Evolutionary conservation across 768 basidiomycete species (phyloP).

Genomic region (Auricularia auricula-judae): DNA sequence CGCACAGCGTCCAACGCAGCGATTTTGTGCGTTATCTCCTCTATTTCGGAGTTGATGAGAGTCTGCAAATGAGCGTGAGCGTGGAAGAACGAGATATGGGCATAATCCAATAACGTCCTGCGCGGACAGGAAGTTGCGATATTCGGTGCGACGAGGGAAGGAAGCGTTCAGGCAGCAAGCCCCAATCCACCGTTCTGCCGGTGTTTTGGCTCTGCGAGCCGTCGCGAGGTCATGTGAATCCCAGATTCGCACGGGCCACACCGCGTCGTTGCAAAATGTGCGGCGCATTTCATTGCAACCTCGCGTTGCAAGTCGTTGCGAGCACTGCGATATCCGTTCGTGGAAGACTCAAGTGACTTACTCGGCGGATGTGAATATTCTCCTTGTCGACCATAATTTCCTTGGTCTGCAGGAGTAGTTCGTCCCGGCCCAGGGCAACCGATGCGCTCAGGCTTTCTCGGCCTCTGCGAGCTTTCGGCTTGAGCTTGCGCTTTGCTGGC

Average conservation of each 20-base stretch:
- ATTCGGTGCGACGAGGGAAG: too few species aligned
- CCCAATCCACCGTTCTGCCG: too few species aligned
- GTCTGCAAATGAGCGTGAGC: constrained; percentile 34
- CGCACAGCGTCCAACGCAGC: constrained; percentile 72
- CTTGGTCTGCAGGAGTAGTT: constrained; percentile 68
- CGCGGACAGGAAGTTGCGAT: too few species aligned
- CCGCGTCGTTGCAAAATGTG: too few species aligned
- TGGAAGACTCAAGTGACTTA: constrained; percentile 26
- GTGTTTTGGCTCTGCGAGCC: too few species aligned
- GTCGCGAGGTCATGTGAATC: too few species aligned
- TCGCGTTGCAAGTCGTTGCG: too few species aligned
- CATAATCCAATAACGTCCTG: too few species aligned
- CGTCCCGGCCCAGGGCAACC: constrained; percentile 72
- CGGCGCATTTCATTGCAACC: too few species aligned
- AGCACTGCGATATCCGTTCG: background rate
- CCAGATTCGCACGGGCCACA: too few species aligned
- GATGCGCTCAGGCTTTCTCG: constrained; percentile 55
- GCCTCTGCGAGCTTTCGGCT: constrained; percentile 36
- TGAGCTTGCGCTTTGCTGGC: constrained; percentile 27
- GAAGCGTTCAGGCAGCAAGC: too few species aligned
- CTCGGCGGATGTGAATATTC: constrained; percentile 80
- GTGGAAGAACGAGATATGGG: too few species aligned
- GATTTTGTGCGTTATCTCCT: constrained; percentile 85
- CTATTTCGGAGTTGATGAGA: constrained; percentile 76
- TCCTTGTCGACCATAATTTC: constrained; percentile 90